These are phyloP conservation scores for Abrus pulchellus DNA, from an alignment of 306 rosid species.

Conservation along the genomic window DNA sequence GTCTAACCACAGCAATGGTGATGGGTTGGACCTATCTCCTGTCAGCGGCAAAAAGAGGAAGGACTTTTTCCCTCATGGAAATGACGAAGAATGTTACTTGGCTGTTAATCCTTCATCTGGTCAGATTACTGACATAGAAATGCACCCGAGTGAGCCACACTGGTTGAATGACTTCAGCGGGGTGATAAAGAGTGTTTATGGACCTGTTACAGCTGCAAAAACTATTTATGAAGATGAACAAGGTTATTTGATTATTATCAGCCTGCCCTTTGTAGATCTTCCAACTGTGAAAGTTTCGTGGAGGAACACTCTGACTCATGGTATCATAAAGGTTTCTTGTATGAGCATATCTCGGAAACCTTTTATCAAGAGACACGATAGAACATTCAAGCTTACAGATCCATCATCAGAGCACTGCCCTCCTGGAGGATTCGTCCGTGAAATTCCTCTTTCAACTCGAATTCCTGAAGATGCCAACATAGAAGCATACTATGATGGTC, in stretches of 20 bases:
- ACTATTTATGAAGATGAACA: slow-evolving; percentile 87
- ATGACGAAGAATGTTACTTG: slow-evolving; percentile 74
- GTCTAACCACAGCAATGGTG: slow-evolving; percentile 66
- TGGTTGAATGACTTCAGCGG: slow-evolving; percentile 87
- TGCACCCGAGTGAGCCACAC: slow-evolving; percentile 59
- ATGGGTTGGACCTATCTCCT: slow-evolving; percentile 78
- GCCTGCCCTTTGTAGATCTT: slow-evolving; percentile 90
- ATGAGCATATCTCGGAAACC: slow-evolving; percentile 83
- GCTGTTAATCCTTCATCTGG: slow-evolving; percentile 79
- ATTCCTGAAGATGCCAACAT: slow-evolving; percentile 94
- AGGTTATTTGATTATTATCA: slow-evolving; percentile 83
- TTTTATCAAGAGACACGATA: slow-evolving; percentile 77
- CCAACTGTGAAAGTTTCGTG: slow-evolving; percentile 89
- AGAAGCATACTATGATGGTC: slow-evolving; percentile 95
- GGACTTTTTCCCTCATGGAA: slow-evolving; percentile 72
- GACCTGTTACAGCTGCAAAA: slow-evolving; percentile 95
- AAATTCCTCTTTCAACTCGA: slow-evolving; percentile 81
- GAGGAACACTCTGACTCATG: slow-evolving; percentile 87
- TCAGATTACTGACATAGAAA: slow-evolving; percentile 65
- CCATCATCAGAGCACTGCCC: slow-evolving; percentile 91
- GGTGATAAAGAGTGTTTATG: slow-evolving; percentile 79
- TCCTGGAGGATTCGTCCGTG: slow-evolving; percentile 91
- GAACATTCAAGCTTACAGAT: slow-evolving; percentile 89
- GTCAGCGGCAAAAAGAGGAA: slow-evolving; percentile 76
- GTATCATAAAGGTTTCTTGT: slow-evolving; percentile 92